Evolutionary conservation across 495 filamentous ascomycete genomes (phyloP).

Genomic region (Geopyxis carbonaria): DNA sequence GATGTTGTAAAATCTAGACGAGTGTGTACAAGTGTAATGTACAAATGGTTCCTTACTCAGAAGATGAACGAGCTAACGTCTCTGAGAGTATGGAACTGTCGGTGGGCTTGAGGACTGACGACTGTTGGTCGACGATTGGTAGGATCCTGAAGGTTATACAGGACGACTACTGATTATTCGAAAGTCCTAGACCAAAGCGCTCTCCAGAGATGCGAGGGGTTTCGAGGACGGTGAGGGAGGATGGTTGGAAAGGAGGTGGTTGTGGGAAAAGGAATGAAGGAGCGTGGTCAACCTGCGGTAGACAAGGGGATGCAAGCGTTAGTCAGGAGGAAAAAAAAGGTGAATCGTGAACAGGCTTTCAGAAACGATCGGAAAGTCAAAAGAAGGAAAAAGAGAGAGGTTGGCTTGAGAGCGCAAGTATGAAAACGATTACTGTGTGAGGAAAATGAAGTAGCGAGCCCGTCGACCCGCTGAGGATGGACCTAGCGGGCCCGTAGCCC

Average conservation of each 20-base stretch:
- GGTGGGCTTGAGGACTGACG: too few relatives aligned
- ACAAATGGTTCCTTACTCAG: slow-evolving; percentile 21
- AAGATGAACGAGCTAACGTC: slow-evolving; percentile 27
- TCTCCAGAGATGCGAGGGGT: slow-evolving; percentile 21
- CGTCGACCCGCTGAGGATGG: too few relatives aligned
- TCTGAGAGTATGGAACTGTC: slow-evolving; percentile 21
- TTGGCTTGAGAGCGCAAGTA: too few relatives aligned
- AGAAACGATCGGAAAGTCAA: slow-evolving; percentile 2
- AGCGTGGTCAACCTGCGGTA: slow-evolving; percentile 23
- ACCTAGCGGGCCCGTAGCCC: too few relatives aligned
- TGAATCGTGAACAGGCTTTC: background rate
- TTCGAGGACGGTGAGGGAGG: slow-evolving; percentile 22
- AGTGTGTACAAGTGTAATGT: too few relatives aligned
- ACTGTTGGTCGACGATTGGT: slow-evolving; percentile 13
- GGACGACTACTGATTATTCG: slow-evolving; percentile 11
- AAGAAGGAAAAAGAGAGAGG: slow-evolving; percentile 5
- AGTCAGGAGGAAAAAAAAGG: slow-evolving; percentile 3
- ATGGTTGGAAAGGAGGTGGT: slow-evolving; percentile 23
- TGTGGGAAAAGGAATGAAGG: slow-evolving; percentile 24
- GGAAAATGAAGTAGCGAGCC: too few relatives aligned
- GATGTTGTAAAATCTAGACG: background rate
- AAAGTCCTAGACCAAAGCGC: slow-evolving; percentile 20
- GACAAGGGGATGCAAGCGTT: slow-evolving; percentile 21
- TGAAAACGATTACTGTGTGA: too few relatives aligned
- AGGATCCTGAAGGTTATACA: slow-evolving; percentile 12